These are phyloP conservation scores for Venturia effusa DNA, from an alignment of 2,329 filamentous ascomycete genomes.

Conservation along the genomic window DNA sequence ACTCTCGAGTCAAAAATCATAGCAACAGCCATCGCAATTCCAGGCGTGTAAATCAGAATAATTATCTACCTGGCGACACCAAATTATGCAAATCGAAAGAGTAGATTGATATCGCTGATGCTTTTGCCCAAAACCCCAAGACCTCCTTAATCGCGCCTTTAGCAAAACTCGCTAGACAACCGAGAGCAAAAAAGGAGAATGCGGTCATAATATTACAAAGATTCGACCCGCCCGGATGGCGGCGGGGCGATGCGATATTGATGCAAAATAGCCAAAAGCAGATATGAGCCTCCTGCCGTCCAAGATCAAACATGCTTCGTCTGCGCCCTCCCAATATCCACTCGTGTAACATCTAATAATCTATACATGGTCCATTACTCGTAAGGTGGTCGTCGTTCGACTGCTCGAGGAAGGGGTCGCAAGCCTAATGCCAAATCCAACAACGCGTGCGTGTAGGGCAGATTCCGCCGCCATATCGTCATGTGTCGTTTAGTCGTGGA, in stretches of 20 bases:
- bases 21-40: too few species aligned
- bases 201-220: neutral
- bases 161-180: neutral
- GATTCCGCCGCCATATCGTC: neutral
- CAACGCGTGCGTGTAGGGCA: neutral
- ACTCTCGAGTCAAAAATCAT: too few species aligned
- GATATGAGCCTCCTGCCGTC: neutral
- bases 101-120: neutral
- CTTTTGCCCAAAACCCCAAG: neutral
- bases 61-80: neutral
- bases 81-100: neutral
- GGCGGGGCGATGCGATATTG: neutral
- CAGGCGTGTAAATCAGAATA: neutral
- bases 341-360: neutral
- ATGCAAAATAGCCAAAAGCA: neutral
- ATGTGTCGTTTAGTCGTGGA: neutral
- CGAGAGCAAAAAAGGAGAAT: neutral
- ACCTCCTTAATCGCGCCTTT: neutral
- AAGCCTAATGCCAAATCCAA: neutral
- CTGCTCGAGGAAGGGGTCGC: neutral
- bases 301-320: neutral
- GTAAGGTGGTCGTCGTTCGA: neutral
- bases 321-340: neutral
- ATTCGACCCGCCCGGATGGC: neutral
- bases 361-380: conserved; percentile 5